These are phyloP conservation scores for Moricandia moricandioides DNA, from an alignment of 345 rosid genomes.

Conservation along the genomic window DNA sequence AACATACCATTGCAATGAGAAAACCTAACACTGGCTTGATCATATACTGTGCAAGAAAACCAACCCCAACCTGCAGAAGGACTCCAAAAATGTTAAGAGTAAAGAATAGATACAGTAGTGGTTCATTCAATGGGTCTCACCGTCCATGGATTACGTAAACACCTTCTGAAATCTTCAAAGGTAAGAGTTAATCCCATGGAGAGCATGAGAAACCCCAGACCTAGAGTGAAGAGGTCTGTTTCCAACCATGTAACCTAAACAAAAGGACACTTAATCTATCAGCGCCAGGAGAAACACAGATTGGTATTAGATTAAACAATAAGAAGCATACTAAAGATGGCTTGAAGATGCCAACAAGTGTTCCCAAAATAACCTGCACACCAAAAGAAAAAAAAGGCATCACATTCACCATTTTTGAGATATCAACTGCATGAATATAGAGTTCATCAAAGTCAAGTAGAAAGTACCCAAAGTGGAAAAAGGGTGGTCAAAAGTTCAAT, in stretches of 20 bases:
- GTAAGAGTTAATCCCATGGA: slow-evolving; percentile 96
- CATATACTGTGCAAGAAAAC: slow-evolving; percentile 83
- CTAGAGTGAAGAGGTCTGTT: slow-evolving; percentile 83
- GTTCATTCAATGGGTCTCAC: slow-evolving; percentile 44
- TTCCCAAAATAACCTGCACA: slow-evolving; percentile 78
- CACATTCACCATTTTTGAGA: not conserved
- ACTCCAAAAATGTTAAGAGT: slow-evolving; percentile 9
- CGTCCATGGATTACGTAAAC: slow-evolving; percentile 96
- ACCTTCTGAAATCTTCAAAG: slow-evolving; percentile 84
- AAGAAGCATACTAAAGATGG: slow-evolving; percentile 67
- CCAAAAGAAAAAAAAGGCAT: not conserved
- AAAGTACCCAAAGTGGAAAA: slow-evolving; percentile 84
- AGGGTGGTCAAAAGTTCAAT: slow-evolving; percentile 87
- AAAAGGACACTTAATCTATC: not conserved
- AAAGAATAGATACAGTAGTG: not conserved
- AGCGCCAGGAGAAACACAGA: not conserved
- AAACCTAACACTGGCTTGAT: slow-evolving; percentile 90
- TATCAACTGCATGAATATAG: not conserved
- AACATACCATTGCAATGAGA: slow-evolving; percentile 70
- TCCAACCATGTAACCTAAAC: slow-evolving; percentile 88
- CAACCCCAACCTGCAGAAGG: slow-evolving; percentile 83
- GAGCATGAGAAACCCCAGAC: slow-evolving; percentile 94
- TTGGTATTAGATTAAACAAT: not conserved
- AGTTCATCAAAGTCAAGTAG: slow-evolving; percentile 5
- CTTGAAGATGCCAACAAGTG: slow-evolving; percentile 85